A percentile compares a stretch with the other conserved stretches of the same genome.
Conservation (phyloP, 352 stramenopile genomes). For the Thraustotheca clavata region DNA sequence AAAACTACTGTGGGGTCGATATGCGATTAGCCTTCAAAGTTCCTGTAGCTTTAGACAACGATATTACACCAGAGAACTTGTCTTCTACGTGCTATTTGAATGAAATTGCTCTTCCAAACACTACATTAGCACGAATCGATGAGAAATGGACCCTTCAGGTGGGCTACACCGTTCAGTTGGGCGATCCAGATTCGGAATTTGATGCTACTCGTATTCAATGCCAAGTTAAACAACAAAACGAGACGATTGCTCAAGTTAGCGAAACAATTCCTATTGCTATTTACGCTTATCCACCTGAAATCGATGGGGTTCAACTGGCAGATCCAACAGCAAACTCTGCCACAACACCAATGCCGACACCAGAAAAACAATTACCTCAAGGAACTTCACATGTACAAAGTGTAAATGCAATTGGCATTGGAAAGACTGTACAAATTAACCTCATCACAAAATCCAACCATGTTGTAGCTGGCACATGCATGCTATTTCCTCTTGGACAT, state of each 20-base stretch:
- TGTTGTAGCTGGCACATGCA: conserved; percentile 3
- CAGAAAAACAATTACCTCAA: too few relatives aligned
- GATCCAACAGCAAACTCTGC: not conserved
- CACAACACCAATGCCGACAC: not conserved
- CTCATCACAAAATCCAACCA: conserved; percentile 14
- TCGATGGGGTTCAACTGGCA: conserved; percentile 2
- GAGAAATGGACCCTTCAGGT: conserved; percentile 9
- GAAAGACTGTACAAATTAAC: not conserved
- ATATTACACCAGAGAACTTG: conserved; percentile 10
- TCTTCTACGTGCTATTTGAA: conserved; percentile 7
- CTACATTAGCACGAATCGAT: conserved; percentile 8
- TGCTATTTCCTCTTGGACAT: not conserved
- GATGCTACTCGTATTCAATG: conserved; percentile 6
- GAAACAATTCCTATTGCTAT: conserved; percentile 20
- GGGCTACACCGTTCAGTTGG: conserved; percentile 18
- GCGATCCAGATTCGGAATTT: conserved; percentile 14
- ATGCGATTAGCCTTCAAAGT: conserved; percentile 16
- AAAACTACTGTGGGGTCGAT: conserved; percentile 13
- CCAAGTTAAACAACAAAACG: not conserved
- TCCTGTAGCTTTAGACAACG: not conserved
- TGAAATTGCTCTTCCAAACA: conserved; percentile 10
- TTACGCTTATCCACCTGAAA: conserved; percentile 15
- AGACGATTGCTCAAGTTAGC: not conserved
- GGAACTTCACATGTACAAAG: not conserved
- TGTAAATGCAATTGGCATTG: conserved; percentile 7